phyloP scores from a whole-genome alignment of 2,329 filamentous ascomycete genomes.

The Fonsecaea erecta region DNA sequence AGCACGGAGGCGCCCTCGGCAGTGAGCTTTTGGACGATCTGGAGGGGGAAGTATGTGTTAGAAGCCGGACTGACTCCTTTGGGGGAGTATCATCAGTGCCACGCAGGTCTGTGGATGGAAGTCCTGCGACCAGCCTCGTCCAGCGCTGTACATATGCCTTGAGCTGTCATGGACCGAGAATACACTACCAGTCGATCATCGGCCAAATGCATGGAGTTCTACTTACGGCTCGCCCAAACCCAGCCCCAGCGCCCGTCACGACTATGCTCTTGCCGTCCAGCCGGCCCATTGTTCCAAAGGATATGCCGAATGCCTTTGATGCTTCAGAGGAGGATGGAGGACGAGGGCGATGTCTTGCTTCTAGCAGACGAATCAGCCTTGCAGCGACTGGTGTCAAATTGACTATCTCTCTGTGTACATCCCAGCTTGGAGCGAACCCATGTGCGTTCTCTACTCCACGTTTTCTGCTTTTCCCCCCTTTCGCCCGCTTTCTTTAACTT shows the following conservation, averaged over 20 bases:
- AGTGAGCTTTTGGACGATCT: constrained; percentile 29
- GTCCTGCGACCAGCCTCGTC: too few species aligned
- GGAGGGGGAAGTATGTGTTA: not conserved
- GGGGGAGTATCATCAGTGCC: not conserved
- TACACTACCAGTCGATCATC: not conserved
- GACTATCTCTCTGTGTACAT: not conserved
- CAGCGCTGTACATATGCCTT: too few species aligned
- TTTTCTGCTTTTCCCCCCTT: not conserved
- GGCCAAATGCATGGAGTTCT: not conserved
- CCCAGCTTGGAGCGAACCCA: not conserved
- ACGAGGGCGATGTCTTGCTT: not conserved
- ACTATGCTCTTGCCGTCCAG: constrained; percentile 28
- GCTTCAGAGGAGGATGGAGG: not conserved
- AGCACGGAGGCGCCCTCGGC: constrained; percentile 28
- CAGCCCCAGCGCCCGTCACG: constrained; percentile 26
- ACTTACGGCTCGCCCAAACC: constrained; percentile 26
- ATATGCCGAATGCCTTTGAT: not conserved
- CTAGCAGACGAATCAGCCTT: not conserved
- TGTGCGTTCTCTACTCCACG: not conserved
- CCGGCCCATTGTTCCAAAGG: constrained; percentile 9
- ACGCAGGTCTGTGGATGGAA: not conserved
- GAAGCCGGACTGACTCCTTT: not conserved
- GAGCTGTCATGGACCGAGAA: too few species aligned
- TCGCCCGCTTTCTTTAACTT: not conserved
- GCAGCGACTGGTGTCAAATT: not conserved